Conservation (phyloP, 768 basidiomycete species). For the Lentinula aciculospora region DNA sequence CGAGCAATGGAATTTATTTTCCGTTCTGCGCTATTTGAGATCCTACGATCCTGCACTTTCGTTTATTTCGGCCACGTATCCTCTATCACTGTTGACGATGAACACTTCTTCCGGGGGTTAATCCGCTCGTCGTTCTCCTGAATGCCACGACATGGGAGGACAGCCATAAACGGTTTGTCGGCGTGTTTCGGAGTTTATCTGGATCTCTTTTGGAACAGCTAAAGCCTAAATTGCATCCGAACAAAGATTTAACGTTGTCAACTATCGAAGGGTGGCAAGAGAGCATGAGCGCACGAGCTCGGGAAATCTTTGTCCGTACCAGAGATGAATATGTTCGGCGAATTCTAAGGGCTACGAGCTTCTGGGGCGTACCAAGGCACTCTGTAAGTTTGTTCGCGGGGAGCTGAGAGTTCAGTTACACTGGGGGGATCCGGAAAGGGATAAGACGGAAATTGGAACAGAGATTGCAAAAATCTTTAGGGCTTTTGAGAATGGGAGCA, state of each 20-base stretch:
- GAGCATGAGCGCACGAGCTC: neutral
- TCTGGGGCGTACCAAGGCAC: neutral
- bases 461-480: neutral
- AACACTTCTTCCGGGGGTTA: neutral
- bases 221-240: neutral
- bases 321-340: neutral
- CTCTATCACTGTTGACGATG: neutral
- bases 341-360: neutral
- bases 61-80: neutral
- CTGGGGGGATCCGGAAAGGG: neutral
- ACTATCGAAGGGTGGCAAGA: neutral
- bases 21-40: neutral
- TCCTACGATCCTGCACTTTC: neutral
- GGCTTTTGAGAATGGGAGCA: neutral
- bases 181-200: neutral
- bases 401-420: neutral
- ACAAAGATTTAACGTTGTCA: neutral
- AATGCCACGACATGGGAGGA: neutral
- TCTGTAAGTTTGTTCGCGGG: neutral
- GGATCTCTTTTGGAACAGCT: neutral
- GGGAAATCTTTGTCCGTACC: neutral
- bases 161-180: neutral
- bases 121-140: neutral
- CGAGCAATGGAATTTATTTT: neutral
- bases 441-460: neutral